Evolutionary conservation across 768 basidiomycete species (phyloP).

Genomic region (Mycena amicta): DNA sequence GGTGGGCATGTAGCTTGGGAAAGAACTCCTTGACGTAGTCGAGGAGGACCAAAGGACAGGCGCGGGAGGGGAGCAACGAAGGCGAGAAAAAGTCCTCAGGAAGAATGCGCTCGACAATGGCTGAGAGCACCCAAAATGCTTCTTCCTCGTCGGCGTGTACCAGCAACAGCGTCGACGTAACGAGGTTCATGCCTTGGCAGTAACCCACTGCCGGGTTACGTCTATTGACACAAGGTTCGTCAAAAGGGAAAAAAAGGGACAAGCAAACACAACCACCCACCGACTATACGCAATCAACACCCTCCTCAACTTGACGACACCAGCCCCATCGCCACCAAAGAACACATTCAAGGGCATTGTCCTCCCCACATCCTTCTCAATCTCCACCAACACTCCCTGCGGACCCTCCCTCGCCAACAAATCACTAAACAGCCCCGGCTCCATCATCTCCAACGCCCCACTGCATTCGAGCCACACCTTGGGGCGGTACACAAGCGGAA

Average conservation of each 20-base stretch:
- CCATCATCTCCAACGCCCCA: constrained; percentile 87
- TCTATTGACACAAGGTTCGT: no score
- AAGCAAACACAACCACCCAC: constrained; percentile 51
- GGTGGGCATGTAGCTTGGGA: constrained; percentile 76
- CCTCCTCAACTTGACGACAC: constrained; percentile 87
- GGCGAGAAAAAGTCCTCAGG: constrained; percentile 95
- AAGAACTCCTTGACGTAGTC: constrained; percentile 82
- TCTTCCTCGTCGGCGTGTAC: constrained; percentile 96
- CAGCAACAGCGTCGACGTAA: constrained; percentile 91
- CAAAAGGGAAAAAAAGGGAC: no score
- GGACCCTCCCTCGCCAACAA: constrained; percentile 59
- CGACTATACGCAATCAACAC: constrained; percentile 92
- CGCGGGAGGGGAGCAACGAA: constrained; percentile 87
- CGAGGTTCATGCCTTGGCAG: constrained; percentile 94
- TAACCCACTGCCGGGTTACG: constrained; percentile 93
- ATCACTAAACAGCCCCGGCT: constrained; percentile 89
- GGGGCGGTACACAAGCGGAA: constrained; percentile 84
- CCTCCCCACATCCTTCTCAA: constrained; percentile 93
- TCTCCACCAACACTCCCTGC: constrained; percentile 68
- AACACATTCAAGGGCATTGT: constrained; percentile 95
- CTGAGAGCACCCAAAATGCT: constrained; percentile 92
- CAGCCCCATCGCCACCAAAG: constrained; percentile 95
- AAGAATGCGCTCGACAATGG: constrained; percentile 85
- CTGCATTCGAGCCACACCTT: constrained; percentile 95
- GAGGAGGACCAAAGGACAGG: constrained; percentile 87